Evolutionary conservation across 306 rosid species (phyloP).

Genomic region (Malus orientalis): DNA sequence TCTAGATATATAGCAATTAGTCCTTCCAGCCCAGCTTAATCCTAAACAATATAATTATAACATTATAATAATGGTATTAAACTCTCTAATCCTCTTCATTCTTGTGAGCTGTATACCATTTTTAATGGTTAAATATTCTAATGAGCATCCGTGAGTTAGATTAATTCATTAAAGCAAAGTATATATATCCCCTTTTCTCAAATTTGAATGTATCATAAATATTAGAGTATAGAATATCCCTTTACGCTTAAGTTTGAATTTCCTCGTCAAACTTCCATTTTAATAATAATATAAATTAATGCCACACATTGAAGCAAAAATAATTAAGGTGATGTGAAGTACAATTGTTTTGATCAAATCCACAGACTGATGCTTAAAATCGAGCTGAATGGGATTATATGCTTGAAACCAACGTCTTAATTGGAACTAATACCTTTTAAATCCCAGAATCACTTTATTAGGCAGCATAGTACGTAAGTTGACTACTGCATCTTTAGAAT

Average conservation of each 20-base stretch:
- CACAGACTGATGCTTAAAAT: background rate
- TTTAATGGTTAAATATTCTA: no score
- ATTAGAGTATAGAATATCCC: no score
- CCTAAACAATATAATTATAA: background rate
- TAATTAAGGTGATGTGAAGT: background rate
- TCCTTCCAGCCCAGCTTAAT: slow-evolving; percentile 19
- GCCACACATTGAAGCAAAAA: background rate
- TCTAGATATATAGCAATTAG: slow-evolving; percentile 26
- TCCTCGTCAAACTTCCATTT: no score
- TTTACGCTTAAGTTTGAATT: no score
- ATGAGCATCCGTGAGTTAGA: no score
- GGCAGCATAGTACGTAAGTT: background rate
- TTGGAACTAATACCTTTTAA: background rate
- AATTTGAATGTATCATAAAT: no score
- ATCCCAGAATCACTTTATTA: background rate
- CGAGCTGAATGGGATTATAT: background rate
- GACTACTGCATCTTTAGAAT: background rate
- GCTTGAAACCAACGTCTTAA: background rate
- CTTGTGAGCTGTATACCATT: background rate
- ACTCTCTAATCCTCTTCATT: slow-evolving; percentile 5
- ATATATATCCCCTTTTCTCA: no score
- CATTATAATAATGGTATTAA: slow-evolving; percentile 15
- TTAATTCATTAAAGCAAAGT: no score
- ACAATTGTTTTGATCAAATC: background rate
- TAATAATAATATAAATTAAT: no score